Percentiles rank a stretch among this genome's conserved stretches.
phyloP scores from a whole-genome alignment of 306 rosid species.

The Comarum palustre region DNA sequence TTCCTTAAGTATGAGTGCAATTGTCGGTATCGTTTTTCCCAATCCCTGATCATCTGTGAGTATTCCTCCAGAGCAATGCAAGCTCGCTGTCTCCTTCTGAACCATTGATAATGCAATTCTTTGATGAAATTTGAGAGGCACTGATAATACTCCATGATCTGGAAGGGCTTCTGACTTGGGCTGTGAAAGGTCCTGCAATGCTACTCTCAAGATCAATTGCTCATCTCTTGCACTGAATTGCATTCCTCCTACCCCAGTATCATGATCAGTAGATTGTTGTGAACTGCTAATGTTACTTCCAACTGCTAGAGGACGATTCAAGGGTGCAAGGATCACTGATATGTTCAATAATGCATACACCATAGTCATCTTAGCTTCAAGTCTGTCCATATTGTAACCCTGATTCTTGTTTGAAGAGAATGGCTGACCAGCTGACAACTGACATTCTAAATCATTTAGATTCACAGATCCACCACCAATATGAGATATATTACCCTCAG shows the following conservation, averaged over 20 bases:
- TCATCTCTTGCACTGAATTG: slow-evolving; percentile 59
- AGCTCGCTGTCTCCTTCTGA: slow-evolving; percentile 84
- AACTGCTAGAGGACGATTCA: slow-evolving; percentile 29
- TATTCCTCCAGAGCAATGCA: slow-evolving; percentile 79
- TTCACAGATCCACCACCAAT: slow-evolving; percentile 31
- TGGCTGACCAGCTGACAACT: slow-evolving; percentile 36
- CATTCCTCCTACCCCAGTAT: slow-evolving; percentile 42
- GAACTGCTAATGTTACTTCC: slow-evolving; percentile 38
- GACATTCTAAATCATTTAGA: slow-evolving; percentile 30
- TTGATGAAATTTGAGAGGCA: slow-evolving; percentile 48
- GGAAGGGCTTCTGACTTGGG: slow-evolving; percentile 25
- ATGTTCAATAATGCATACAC: slow-evolving; percentile 79
- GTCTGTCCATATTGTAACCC: slow-evolving; percentile 30
- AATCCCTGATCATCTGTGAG: slow-evolving; percentile 99
- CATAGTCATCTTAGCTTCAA: slow-evolving; percentile 56
- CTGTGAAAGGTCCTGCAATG: slow-evolving; percentile 44
- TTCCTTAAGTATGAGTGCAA: slow-evolving; percentile 86
- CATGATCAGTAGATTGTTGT: slow-evolving; percentile 38
- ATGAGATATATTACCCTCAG: slow-evolving; percentile 32
- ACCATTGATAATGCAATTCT: slow-evolving; percentile 97
- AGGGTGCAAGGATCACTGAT: slow-evolving; percentile 64
- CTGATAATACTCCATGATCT: slow-evolving; percentile 31
- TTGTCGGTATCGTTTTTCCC: slow-evolving; percentile 93
- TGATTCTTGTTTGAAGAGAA: slow-evolving; percentile 34
- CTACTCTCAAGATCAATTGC: slow-evolving; percentile 53